Conservation (phyloP, 2,329 filamentous ascomycete genomes). For the Xylaria digitata region DNA sequence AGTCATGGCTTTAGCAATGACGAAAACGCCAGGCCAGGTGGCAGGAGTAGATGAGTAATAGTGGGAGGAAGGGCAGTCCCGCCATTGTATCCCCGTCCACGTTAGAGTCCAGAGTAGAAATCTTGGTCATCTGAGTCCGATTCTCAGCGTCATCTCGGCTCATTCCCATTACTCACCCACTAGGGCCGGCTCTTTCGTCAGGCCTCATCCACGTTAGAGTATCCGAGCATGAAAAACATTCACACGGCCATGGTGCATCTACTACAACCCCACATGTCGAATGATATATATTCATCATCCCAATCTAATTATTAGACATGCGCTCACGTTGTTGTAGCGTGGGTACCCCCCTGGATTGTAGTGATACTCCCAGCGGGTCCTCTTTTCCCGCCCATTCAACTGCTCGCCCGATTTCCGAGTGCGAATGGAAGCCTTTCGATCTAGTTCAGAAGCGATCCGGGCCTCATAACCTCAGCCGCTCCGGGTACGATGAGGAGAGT, state of each 20-base stretch:
- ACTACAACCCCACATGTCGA: not conserved
- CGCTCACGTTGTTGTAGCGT: not conserved
- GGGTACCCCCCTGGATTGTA: not conserved
- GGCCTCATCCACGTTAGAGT: not conserved
- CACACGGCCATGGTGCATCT: not conserved
- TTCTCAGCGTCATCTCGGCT: not conserved
- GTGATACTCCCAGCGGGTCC: not conserved
- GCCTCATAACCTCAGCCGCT: conserved; percentile 41
- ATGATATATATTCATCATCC: not conserved
- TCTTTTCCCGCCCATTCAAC: not conserved
- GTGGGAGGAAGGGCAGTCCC: conserved; percentile 2
- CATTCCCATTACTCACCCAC: not conserved
- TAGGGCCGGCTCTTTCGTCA: not conserved
- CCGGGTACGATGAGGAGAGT: conserved; percentile 48
- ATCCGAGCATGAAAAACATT: not conserved
- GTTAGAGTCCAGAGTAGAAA: not conserved
- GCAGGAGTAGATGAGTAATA: conserved; percentile 6
- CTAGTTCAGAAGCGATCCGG: conserved; percentile 41
- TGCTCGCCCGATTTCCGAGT: conserved; percentile 25
- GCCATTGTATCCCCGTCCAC: not conserved
- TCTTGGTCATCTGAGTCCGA: not conserved
- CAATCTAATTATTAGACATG: conserved; percentile 1
- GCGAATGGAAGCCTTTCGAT: conserved; percentile 38
- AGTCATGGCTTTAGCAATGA: not conserved
- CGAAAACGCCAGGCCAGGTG: not conserved